Base-by-base conservation (phyloP, 2,329 filamentous ascomycete species). In the Ceratocystis variospora region DNA sequence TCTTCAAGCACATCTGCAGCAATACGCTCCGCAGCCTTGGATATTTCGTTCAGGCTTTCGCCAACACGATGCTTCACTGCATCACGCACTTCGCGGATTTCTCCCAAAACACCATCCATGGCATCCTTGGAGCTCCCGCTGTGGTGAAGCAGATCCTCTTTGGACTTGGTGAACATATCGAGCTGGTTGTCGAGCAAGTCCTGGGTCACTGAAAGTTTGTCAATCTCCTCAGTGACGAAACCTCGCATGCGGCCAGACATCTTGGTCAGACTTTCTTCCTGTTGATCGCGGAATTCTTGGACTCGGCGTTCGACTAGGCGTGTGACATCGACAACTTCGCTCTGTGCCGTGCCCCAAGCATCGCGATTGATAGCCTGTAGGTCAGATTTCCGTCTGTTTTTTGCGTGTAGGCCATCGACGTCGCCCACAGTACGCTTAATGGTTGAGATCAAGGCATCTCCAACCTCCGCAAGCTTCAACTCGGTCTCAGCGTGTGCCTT, bases 401-500 rank as follows among this genome's bases (percentile, higher is more conserved):
- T 99, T 6, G 89, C 89, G 69, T 90, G 89, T 15, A 97, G 80
- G 1, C 88, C 87, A 68, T 85, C 82, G 8, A 97, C 87, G 74
- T 97, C 91, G 48, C 81, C 79, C 0, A 96, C 88, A 0, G 92
- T 94, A 71, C 81, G 84, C 53, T 85, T 82, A 22, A 99, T 79
- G 0, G 90, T 95, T 15, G 83, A 84, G 67, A 97, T 82, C 65
- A 99, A 83, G 67, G 88, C 82, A 31, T 81, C 82, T 3, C 93
- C 91, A 64, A 96, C 82, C 41, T 80, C 79, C 17, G 83, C 83
- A 48, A 99, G 84, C 72, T 88, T 83, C 69, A 84, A 81, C 73
- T 99, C 94, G 0, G 94, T 97, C 68, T 86, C 79, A 73, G 96
- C 82, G 73, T 99, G 91, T 0, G 93, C 93, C 74, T 89, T 87